Evolutionary conservation across 2,329 filamentous ascomycete genomes (phyloP), one percentile per base, ranked within the genome.

Genomic region (Sporothrix inflata): DNA sequence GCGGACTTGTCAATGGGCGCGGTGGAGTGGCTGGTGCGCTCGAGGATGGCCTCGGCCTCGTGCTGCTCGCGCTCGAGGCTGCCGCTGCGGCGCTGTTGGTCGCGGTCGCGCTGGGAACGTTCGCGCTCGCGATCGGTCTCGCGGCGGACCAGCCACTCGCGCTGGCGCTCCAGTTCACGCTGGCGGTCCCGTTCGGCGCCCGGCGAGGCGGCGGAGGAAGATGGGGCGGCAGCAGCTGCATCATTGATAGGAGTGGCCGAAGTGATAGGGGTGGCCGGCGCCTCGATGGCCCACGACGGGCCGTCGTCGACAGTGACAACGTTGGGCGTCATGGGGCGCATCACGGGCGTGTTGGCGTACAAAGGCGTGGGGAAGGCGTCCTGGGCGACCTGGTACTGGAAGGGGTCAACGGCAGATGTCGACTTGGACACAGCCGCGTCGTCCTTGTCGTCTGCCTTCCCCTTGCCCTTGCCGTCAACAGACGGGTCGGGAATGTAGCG

Each of bases 371-470:
- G 79, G 73, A 87, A 87, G n/a, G 84, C 83, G 76, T 86, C 83
- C 73, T 86, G 82, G 55, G 83, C 75, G 73, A 89, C 85, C 78
- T 87, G 87, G 77, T 83, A 90, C 77, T 88, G 84, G 78, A 90
- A 90, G 21, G 88, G 87, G 79, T 90, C 85, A 77, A 87, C 78
- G 67, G 61, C 42, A 14, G 72, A 9, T 60, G 1, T 71, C 49
- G 19, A 42, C n/a, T 24, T 24, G 16, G 47, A n/a, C n/a, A n/a
- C n/a, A n/a, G n/a, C n/a, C n/a, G n/a, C 27, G 6, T 16, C 45
- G 16, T 40, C 49, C 8, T 51, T 30, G 30, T 27, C 70, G 1
- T 55, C 8, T 16, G 11, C 66, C 11, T 27, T 45, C 14, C 8
- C 57, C 55, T 51, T 49, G 6, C 57, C 55, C 71, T 73, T 73